These are phyloP conservation scores for Blastosporella zonata DNA, from an alignment of 1,284 basidiomycete species.

Conservation along the genomic window DNA sequence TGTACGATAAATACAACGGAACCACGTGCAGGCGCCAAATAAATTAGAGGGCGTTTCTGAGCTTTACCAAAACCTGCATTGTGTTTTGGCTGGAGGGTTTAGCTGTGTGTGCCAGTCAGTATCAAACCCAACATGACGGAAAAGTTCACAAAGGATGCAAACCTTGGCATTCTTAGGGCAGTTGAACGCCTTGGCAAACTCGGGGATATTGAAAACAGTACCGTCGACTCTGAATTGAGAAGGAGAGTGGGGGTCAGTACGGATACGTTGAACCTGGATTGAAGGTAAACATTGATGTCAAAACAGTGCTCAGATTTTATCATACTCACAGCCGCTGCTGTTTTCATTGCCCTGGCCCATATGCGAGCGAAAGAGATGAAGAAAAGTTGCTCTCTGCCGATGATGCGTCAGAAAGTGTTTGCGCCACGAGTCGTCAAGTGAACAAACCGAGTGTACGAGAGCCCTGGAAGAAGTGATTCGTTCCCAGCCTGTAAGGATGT, in stretches of 20 bases:
- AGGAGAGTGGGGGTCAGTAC: slow-evolving; percentile 88
- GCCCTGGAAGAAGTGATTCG: slow-evolving; percentile 79
- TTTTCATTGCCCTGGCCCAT: slow-evolving; percentile 74
- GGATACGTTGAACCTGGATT: slow-evolving; percentile 67
- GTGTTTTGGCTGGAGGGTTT: slow-evolving; percentile 63
- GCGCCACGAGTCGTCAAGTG: neutral
- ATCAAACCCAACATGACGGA: neutral
- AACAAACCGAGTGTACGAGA: slow-evolving; percentile 68
- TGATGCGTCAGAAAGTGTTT: neutral
- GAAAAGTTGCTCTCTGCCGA: slow-evolving; percentile 79
- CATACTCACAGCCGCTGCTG: slow-evolving; percentile 64
- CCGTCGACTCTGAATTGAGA: slow-evolving; percentile 77
- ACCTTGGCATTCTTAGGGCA: slow-evolving; percentile 72
- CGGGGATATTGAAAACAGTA: slow-evolving; percentile 76
- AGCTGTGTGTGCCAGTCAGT: slow-evolving; percentile 35
- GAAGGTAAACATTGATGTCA: slow-evolving; percentile 1
- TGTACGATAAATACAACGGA: slow-evolving; percentile 5
- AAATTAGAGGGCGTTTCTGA: neutral
- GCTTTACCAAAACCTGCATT: slow-evolving; percentile 66
- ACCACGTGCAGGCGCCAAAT: slow-evolving; percentile 12
- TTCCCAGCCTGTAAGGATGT: slow-evolving; percentile 51
- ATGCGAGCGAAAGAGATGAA: slow-evolving; percentile 83
- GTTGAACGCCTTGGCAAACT: slow-evolving; percentile 76
- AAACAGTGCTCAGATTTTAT: slow-evolving; percentile 22
- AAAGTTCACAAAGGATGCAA: slow-evolving; percentile 14